Evolutionary conservation across 495 filamentous ascomycete species (phyloP), one percentile per base, ranked within the genome.

Genomic region (Pseudoneurospora amorphoporcata): DNA sequence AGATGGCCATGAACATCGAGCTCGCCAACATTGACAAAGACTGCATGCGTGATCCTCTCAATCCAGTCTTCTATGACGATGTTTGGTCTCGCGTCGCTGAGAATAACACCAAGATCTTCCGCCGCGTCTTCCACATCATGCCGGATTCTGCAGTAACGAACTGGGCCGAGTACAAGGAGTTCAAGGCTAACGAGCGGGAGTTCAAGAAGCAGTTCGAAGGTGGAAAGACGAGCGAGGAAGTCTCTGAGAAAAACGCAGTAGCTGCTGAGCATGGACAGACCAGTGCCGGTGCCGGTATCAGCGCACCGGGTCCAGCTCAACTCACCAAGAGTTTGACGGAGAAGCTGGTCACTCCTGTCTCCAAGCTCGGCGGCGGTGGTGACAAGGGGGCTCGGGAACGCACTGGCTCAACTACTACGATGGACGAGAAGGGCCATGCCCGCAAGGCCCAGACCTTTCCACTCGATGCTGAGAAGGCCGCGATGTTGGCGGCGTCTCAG

Each of bases 101-200:
- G 69, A 98, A 98, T 81, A 99, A 99, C 79, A 98, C 95, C 6
- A 92, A 92, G 73, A 87, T 99, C 40, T 99, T 90, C 83, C 90
- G 96, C 35, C 89, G 91, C 71, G 96, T 99, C 14, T 99, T 99
- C 84, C 90, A 96, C 68, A 97, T 94, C 81, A 95, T 95, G 92
- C 95, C 95, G 2, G 95, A 99, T 78, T 97, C 88, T 71, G 93
- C 98, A 76, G 96, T 96, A 74, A 92, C 90, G 74, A 92, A 89
- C 69, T 99, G 96, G 96, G 91, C 92, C 75, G 92, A 96, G 74
- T 99, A 98, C 83, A 94, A 93, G 77, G 92, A 97, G 72, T 97
- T 91, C 78, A 83, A 88, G 68, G 87, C 90, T 6, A 98, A 97
- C 78, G 87, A 87, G 35, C 90, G 92, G 75, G 88, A 90, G 16